Evolutionary conservation across 2,329 filamentous ascomycete species (phyloP), one percentile per base, ranked within the genome.

Genomic region (Fusarium armeniacum): DNA sequence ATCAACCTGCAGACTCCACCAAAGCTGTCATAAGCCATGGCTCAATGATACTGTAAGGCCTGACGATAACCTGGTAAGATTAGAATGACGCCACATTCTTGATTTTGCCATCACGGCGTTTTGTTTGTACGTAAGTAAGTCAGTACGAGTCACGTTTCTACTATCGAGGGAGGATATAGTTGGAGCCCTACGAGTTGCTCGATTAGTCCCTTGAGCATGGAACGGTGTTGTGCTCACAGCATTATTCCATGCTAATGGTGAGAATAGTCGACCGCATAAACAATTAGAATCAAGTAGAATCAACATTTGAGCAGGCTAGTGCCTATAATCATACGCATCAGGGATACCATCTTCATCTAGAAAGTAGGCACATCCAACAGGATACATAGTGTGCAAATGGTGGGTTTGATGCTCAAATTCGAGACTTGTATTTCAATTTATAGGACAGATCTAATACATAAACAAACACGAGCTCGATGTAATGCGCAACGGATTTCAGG

Each of bases 211-310:
- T 22, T 20, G n/a, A 4, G 1, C 12, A 40, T 20, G 3, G n/a
- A 5, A 2, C 2, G 20, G 20, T 20, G 12, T 8, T 40, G 5
- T 18, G 36, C 12, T 7, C 3, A 13, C 8, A 15, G 12, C 6
- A 6, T 20, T 4, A 12, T 4, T 1, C 3, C 1, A 38, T 13
- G 3, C 36, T 20, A 6, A 3, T 13, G 4, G 13, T 7, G 11
- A 13, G 6, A 13, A 22, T 2, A 22, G 3, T 20, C 1, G 11
- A 20, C 11, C 1, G 6, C 2, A 13, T 40, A 2, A 20, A 1
- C 6, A 20, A 3, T 20, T 4, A 18, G 4, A 18, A n/a, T 36
- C 5, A 1, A 15, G 32, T 16, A 11, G 1, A 16, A 35, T 18
- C 15, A 30, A 3, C 3, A 10, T 28, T 30, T 11, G 10, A 30